These are phyloP conservation scores for Spergularia marina DNA, from an alignment of 148 eudicot genomes.

Conservation along the genomic window DNA sequence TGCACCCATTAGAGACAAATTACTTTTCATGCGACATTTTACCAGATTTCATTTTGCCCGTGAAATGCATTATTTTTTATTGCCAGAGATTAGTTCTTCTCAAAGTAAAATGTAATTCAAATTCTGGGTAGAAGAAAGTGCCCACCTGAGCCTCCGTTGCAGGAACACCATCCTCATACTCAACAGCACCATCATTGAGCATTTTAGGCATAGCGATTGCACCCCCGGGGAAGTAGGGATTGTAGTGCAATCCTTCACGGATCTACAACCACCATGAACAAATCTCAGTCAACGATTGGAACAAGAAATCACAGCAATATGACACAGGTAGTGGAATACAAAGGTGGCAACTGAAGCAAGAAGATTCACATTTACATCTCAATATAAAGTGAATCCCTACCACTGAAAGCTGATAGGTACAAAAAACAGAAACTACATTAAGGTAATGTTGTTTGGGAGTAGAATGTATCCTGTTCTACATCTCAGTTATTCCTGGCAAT, in stretches of 20 bases:
- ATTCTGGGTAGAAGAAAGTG: background rate
- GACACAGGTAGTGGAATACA: background rate
- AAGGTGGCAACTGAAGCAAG: no score
- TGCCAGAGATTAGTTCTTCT: background rate
- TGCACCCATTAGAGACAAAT: constrained; percentile 29
- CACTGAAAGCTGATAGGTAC: background rate
- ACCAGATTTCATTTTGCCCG: no score
- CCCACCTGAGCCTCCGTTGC: constrained; percentile 94
- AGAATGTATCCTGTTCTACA: no score
- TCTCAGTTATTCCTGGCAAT: no score
- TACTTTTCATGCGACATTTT: no score
- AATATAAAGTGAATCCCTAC: no score
- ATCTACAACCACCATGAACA: constrained; percentile 39
- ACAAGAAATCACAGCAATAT: background rate
- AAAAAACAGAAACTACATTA: background rate
- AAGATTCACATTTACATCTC: no score
- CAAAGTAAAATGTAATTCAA: background rate
- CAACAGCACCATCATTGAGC: constrained; percentile 94
- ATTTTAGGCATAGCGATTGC: constrained; percentile 99
- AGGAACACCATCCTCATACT: constrained; percentile 94
- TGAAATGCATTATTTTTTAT: no score
- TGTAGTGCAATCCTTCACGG: constrained; percentile 89
- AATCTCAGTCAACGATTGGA: background rate
- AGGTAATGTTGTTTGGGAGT: no score
- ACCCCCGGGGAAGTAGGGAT: constrained; percentile 98